These are phyloP conservation scores for Dothiorella sarmentorum DNA, from an alignment of 2,329 filamentous ascomycete species.

Conservation along the genomic window DNA sequence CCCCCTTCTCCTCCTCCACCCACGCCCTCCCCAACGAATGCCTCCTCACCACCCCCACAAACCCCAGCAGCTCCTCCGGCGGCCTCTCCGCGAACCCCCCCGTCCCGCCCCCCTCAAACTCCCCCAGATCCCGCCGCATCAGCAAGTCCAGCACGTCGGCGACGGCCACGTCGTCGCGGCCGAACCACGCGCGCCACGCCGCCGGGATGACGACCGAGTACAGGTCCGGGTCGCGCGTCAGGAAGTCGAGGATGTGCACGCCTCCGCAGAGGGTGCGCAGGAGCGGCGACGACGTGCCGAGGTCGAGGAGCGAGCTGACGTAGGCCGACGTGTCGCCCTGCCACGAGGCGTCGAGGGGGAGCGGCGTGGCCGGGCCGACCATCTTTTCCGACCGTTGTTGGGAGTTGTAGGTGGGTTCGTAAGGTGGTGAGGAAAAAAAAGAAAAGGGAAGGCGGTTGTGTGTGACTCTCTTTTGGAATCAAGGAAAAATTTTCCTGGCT, in stretches of 20 bases:
- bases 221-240: constrained; percentile 78
- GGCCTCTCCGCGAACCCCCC: constrained; percentile 26
- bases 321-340: constrained; percentile 67
- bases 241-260: constrained; percentile 96
- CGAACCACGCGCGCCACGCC: constrained; percentile 79
- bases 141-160: constrained; percentile 77
- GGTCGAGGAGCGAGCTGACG: constrained; percentile 71
- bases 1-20: background rate
- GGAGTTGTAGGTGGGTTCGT: too few relatives aligned
- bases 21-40: constrained; percentile 66
- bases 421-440: too few relatives aligned
- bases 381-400: too few relatives aligned
- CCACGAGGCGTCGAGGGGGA: constrained; percentile 72
- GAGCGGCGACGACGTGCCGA: constrained; percentile 68
- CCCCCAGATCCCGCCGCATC: constrained; percentile 68
- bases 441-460: background rate
- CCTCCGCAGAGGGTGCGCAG: constrained; percentile 91
- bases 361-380: constrained; percentile 49
- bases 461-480: background rate
- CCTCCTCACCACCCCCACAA: constrained; percentile 67
- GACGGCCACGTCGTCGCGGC: constrained; percentile 58
- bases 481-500: background rate
- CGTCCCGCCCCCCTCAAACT: constrained; percentile 24
- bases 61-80: constrained; percentile 62
- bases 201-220: constrained; percentile 73